Evolutionary conservation across 768 basidiomycete genomes (phyloP).

Genomic region (Mycena floridula): DNA sequence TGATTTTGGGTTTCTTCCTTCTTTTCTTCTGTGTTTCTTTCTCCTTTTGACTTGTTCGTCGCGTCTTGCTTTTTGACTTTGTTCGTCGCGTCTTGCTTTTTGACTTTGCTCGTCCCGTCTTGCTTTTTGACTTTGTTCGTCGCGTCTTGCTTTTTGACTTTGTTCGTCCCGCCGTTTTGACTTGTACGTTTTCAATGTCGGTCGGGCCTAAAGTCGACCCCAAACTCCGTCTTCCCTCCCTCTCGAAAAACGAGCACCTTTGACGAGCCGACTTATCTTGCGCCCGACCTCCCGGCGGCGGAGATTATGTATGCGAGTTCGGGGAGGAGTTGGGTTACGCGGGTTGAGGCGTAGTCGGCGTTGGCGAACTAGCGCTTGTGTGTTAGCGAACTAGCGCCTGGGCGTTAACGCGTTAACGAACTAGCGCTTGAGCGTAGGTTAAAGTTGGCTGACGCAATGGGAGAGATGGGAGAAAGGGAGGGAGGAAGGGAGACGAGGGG

Average conservation of each 20-base stretch:
- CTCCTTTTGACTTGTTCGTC: conserved; percentile 1
- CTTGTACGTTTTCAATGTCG: conserved; percentile 68
- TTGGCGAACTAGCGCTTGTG: no score
- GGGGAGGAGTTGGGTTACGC: conserved; percentile 47
- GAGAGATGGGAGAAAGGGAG: no score
- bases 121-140: conserved; percentile 91
- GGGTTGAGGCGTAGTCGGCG: no score
- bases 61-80: no score
- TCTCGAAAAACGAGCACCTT: conserved; percentile 46
- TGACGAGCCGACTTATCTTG: conserved; percentile 42
- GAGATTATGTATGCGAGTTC: conserved; percentile 70
- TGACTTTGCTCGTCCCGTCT: no score
- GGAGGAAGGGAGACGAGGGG: no score
- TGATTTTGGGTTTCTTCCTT: no score
- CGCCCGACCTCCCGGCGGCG: conserved; percentile 50
- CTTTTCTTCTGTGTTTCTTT: not conserved
- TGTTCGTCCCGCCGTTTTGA: conserved; percentile 75
- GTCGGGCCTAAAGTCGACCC: conserved; percentile 62
- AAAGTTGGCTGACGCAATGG: no score
- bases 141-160: no score
- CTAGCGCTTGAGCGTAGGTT: no score
- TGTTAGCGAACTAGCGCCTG: no score
- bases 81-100: conserved; percentile 2
- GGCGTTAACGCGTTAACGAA: no score
- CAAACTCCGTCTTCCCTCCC: conserved; percentile 76